A percentile compares a stretch with the other conserved stretches of the same genome.
Evolutionary conservation across 2,329 filamentous ascomycete species (phyloP).

Genomic region (Claviceps pusilla): DNA sequence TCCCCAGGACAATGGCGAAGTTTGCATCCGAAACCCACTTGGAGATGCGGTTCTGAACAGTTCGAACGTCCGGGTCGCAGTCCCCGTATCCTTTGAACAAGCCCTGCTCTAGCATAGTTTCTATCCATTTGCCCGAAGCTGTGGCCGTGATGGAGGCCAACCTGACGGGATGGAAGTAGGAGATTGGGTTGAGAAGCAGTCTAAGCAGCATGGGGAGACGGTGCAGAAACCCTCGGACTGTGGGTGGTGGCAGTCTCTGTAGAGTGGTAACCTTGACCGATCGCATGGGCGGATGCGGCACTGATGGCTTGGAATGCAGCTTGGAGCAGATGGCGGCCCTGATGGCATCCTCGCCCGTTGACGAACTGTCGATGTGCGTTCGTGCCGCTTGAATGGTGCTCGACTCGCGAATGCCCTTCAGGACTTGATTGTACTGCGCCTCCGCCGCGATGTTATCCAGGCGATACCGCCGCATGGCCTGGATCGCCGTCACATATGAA

Average conservation of each 20-base stretch:
- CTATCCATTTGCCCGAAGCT: constrained; percentile 3
- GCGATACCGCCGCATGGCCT: constrained; percentile 1
- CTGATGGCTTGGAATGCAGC: constrained; percentile 3
- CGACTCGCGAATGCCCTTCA: not conserved
- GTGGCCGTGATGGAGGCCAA: constrained; percentile 4
- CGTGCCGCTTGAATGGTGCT: not conserved
- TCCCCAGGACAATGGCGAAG: constrained; percentile 2
- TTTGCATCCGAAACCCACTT: constrained; percentile 3
- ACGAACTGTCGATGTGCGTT: not conserved
- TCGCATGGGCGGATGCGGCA: constrained; percentile 3
- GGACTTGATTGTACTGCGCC: not conserved
- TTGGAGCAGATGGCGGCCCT: constrained; percentile 3
- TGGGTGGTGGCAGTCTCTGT: not conserved
- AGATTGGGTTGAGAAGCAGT: constrained; percentile 1
- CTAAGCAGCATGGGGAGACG: constrained; percentile 4
- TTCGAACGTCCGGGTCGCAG: constrained; percentile 1
- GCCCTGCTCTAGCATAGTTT: constrained; percentile 2
- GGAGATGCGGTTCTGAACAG: constrained; percentile 2
- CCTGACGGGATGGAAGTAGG: constrained; percentile 3
- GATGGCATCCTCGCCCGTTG: not conserved
- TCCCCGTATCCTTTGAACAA: constrained; percentile 3
- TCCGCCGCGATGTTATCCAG: not conserved
- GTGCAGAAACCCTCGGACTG: constrained; percentile 1
- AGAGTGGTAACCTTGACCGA: constrained; percentile 5
- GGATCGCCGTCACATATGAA: not conserved